Evolutionary conservation across 2,329 filamentous ascomycete species (phyloP).

Genomic region (Cladophialophora exuberans): DNA sequence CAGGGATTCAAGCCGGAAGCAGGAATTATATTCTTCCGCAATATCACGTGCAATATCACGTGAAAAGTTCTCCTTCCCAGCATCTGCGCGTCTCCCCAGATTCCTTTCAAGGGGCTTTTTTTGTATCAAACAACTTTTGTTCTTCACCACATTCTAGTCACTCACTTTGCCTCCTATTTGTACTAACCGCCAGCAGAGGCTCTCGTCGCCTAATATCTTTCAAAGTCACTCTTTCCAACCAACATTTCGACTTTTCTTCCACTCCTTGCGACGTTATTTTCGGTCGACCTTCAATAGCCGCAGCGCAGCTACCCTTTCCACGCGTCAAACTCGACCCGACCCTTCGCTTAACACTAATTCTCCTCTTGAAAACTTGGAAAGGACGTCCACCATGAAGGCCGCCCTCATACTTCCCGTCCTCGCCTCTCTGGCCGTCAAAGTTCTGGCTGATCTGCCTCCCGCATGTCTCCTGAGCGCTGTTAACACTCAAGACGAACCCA

Average conservation of each 20-base stretch:
- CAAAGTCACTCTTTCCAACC: constrained; percentile 17
- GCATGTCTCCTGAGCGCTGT: constrained; percentile 56
- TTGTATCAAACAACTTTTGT: constrained; percentile 6
- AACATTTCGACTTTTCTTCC: constrained; percentile 4
- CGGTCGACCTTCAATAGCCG: background rate
- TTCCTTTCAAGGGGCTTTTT: constrained; percentile 11
- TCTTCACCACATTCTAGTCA: constrained; percentile 8
- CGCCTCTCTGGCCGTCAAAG: constrained; percentile 44
- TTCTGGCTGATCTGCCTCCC: constrained; percentile 51
- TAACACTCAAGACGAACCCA: constrained; percentile 44
- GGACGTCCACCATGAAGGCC: constrained; percentile 24
- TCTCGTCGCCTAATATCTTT: constrained; percentile 4
- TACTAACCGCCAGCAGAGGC: constrained; percentile 13
- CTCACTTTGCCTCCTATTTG: constrained; percentile 3
- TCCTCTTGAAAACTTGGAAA: background rate
- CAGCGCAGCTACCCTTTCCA: constrained; percentile 3
- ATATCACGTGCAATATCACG: background rate
- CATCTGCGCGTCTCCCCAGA: constrained; percentile 7
- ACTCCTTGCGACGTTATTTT: constrained; percentile 13
- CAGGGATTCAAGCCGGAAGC: too few relatives aligned
- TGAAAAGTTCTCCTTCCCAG: background rate
- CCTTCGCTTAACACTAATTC: background rate
- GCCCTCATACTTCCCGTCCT: constrained; percentile 48
- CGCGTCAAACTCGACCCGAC: constrained; percentile 4
- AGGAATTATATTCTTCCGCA: constrained; percentile 9